Percentiles rank a stretch among this genome's conserved stretches.
phyloP scores from a whole-genome alignment of 228 moss, liverwort and hornwort species.

The Sphagnum magellanicum region DNA sequence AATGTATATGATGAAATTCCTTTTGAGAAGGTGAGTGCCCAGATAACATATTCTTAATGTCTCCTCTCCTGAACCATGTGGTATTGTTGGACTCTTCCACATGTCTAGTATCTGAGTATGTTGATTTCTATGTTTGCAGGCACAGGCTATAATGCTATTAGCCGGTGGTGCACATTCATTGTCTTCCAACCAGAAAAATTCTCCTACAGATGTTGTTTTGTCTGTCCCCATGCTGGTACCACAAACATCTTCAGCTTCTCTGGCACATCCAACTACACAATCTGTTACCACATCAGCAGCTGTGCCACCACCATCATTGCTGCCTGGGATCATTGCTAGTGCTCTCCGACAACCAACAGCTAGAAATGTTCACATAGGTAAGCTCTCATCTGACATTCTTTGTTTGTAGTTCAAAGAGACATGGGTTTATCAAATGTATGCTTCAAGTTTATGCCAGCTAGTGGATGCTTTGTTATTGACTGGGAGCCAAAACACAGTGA shows the following conservation, averaged over 20 bases:
- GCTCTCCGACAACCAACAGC: slow-evolving; percentile 4
- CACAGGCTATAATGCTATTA: slow-evolving; percentile 47
- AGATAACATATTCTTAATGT: background rate
- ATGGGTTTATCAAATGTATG: too few relatives aligned
- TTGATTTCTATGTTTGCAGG: slow-evolving; percentile 8
- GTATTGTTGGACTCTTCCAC: background rate
- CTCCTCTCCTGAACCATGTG: background rate
- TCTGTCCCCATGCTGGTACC: background rate
- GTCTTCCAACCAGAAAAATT: slow-evolving; percentile 20
- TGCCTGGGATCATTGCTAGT: background rate
- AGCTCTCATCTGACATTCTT: background rate
- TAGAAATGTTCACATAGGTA: background rate
- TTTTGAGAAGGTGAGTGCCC: slow-evolving; percentile 28
- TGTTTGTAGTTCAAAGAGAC: too few relatives aligned
- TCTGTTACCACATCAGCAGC: background rate
- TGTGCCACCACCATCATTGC: background rate
- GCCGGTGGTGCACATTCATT: slow-evolving; percentile 30
- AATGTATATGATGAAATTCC: slow-evolving; percentile 52
- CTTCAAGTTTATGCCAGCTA: too few relatives aligned
- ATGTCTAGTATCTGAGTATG: background rate
- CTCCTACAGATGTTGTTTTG: background rate
- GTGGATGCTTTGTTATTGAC: too few relatives aligned
- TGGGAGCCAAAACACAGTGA: too few relatives aligned
- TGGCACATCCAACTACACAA: slow-evolving; percentile 15
- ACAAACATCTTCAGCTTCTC: slow-evolving; percentile 25